Evolutionary conservation across 306 rosid genomes (phyloP).

Genomic region (Quercus agrifolia): DNA sequence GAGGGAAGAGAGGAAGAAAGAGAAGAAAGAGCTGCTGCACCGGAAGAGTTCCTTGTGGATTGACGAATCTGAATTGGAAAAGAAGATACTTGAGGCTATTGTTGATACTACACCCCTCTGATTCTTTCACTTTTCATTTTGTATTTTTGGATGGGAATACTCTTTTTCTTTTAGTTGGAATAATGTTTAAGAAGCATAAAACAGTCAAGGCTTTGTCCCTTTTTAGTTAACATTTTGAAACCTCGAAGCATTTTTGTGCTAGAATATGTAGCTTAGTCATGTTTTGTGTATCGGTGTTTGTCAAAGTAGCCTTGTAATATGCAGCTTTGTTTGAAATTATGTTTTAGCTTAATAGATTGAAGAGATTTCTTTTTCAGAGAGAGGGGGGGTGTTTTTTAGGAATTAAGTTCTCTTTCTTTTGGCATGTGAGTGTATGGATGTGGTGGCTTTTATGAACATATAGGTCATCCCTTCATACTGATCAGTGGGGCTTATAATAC

Average conservation of each 20-base stretch:
- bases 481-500: not conserved
- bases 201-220: no score
- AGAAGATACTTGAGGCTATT: constrained; percentile 24
- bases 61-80: constrained; percentile 27
- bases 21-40: constrained; percentile 34
- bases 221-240: not conserved
- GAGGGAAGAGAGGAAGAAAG: constrained; percentile 38
- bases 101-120: constrained; percentile 27
- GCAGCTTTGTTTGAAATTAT: not conserved
- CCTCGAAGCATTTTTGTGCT: not conserved
- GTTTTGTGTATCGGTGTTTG: not conserved
- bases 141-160: not conserved
- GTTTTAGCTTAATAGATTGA: no score
- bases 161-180: not conserved
- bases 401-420: not conserved
- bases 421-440: not conserved
- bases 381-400: no score
- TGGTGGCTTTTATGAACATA: not conserved
- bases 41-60: constrained; percentile 48
- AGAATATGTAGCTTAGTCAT: not conserved
- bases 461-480: not conserved
- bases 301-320: not conserved
- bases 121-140: not conserved
- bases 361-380: no score
- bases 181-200: no score